These are phyloP conservation scores for Solanum virginianum DNA, from an alignment of 257 asterid species.

Conservation along the genomic window DNA sequence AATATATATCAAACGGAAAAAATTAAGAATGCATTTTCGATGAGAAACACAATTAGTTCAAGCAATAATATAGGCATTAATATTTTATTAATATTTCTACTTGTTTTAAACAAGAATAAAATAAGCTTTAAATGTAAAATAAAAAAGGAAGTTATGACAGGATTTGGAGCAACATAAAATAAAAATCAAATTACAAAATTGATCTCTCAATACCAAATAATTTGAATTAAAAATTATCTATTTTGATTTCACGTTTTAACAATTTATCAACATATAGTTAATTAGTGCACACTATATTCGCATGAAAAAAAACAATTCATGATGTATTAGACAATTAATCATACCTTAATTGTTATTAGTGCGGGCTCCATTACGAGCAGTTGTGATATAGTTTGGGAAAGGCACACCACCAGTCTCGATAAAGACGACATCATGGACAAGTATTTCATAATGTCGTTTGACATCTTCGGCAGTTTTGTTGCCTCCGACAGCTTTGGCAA, in stretches of 20 bases:
- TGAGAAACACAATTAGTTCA: background rate
- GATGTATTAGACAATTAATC: background rate
- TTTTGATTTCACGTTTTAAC: background rate
- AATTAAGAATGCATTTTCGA: background rate
- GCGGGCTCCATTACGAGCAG: background rate
- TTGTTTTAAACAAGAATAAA: too few species aligned
- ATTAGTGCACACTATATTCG: too few species aligned
- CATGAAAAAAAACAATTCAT: too few species aligned
- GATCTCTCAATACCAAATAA: background rate
- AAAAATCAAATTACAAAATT: too few species aligned
- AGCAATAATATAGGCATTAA: background rate
- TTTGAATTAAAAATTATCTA: background rate
- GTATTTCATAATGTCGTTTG: conserved; percentile 47
- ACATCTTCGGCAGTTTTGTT: conserved; percentile 64
- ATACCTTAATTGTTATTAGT: background rate
- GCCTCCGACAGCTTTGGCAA: conserved; percentile 57
- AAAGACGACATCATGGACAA: conserved; percentile 37
- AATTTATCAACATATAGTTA: too few species aligned
- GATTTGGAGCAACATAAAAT: background rate
- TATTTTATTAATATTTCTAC: too few species aligned
- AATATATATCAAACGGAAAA: background rate
- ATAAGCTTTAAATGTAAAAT: background rate
- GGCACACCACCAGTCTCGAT: conserved; percentile 67
- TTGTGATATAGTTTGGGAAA: conserved; percentile 40
- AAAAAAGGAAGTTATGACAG: background rate